Evolutionary conservation across 2,329 filamentous ascomycete genomes (phyloP), one percentile per base, ranked within the genome.

Genomic region (Emergomyces pasteurianus): DNA sequence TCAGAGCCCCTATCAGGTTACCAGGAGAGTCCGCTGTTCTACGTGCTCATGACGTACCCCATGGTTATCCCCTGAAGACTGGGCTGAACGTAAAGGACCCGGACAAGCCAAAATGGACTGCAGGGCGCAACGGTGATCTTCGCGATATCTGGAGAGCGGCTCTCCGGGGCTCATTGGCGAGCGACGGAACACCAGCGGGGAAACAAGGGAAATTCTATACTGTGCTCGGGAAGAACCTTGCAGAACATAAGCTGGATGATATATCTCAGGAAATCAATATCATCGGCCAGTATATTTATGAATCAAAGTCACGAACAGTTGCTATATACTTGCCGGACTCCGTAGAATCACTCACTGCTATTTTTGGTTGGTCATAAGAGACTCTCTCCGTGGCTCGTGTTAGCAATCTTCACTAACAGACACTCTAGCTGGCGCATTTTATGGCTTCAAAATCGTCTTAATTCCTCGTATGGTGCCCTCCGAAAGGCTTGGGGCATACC

Each of bases 241-340:
- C 88, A 31, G 89, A 95, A 69, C 88, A 94, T 72, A 80, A 81
- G 61, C 74, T 87, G 46, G 81, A 86, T 60, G 86, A 90, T 64
- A 75, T 96, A 57, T 92, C 88, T 8, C 86, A 86, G 65, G 88
- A 95, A 72, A 96, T 97, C 73, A 92, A 89, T 73, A 81, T 94
- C 34, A 85, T 97, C 68, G 94, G 94, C 64, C 84, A 92, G 68
- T 81, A 90, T 66, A 79, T 89, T 61, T 83, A 88, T 67, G 83
- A 88, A 64, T 84, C 86, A 60, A 85, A 84, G 43, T 77, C 75
- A 3, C 87, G 85, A 71, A 87, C 85, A 57, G 89, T 97, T 38
- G 94, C 91, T 64, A 83, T 97, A 65, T 96, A 95, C 73, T 81
- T 97, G 61, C 90, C 92, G 50, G 96, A 99, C 79, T 96, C 91